These are phyloP conservation scores for Curvularia lunata DNA, from an alignment of 2,329 filamentous ascomycete species.

Conservation along the genomic window DNA sequence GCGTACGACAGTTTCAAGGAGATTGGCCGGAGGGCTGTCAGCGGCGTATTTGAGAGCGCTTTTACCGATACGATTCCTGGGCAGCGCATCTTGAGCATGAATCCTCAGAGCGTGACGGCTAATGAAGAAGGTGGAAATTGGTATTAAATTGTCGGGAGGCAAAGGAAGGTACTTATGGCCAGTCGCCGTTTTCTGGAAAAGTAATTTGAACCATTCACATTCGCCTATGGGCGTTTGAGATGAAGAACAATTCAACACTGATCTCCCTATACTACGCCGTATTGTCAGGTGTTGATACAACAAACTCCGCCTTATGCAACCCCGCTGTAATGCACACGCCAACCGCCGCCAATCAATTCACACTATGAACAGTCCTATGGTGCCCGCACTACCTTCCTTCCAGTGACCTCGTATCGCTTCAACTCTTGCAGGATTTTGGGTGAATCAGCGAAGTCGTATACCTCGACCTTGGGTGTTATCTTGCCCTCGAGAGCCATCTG, in stretches of 20 bases:
- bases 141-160: slow-evolving; percentile 54
- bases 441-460: slow-evolving; percentile 46
- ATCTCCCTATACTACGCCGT: neutral
- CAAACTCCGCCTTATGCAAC: neutral
- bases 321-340: slow-evolving; percentile 3
- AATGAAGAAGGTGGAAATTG: slow-evolving; percentile 64
- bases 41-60: slow-evolving; percentile 65
- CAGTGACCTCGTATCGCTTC: slow-evolving; percentile 44
- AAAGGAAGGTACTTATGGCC: neutral
- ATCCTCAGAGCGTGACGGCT: slow-evolving; percentile 61
- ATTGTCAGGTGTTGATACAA: neutral
- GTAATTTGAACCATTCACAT: neutral
- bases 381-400: slow-evolving; percentile 45
- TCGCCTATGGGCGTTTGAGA: neutral
- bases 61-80: slow-evolving; percentile 63
- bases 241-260: neutral
- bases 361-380: slow-evolving; percentile 16
- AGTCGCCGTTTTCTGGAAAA: neutral
- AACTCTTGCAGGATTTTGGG: slow-evolving; percentile 46
- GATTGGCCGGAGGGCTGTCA: slow-evolving; percentile 62
- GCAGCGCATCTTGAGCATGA: slow-evolving; percentile 64
- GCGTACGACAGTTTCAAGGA: slow-evolving; percentile 61
- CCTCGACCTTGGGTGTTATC: slow-evolving; percentile 48
- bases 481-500: slow-evolving; percentile 53
- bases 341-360: neutral